Conservation (phyloP, 768 basidiomycete genomes). For the Melanogaster broomeanus region DNA sequence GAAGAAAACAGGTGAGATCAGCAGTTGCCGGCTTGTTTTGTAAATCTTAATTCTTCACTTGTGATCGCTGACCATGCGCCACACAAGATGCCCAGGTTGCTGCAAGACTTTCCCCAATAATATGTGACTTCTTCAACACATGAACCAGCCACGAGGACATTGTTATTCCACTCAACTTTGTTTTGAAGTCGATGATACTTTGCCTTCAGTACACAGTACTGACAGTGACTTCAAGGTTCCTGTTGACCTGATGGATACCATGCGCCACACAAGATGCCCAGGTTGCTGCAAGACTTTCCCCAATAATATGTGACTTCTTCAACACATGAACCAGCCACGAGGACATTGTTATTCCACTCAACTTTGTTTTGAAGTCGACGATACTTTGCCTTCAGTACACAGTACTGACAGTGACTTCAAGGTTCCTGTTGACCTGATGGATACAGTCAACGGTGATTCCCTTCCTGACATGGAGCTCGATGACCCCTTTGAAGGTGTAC, state of each 20-base stretch:
- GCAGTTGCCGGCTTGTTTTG: too few species aligned
- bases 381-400: too few species aligned
- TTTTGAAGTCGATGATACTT: neutral
- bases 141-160: neutral
- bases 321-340: neutral
- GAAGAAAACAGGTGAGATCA: too few species aligned
- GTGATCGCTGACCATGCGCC: too few species aligned
- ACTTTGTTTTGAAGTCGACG: neutral
- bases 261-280: neutral
- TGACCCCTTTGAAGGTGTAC: neutral
- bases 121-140: neutral
- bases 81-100: neutral
- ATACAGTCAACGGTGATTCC: neutral
- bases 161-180: neutral
- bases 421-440: neutral
- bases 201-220: too few species aligned
- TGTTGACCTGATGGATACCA: neutral
- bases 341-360: neutral
- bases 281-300: neutral
- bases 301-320: neutral
- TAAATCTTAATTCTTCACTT: too few species aligned
- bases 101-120: neutral
- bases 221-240: neutral
- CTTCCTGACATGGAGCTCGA: neutral
- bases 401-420: neutral